phyloP scores from a whole-genome alignment of 345 rosid species.

The Arabis hirsuta region DNA sequence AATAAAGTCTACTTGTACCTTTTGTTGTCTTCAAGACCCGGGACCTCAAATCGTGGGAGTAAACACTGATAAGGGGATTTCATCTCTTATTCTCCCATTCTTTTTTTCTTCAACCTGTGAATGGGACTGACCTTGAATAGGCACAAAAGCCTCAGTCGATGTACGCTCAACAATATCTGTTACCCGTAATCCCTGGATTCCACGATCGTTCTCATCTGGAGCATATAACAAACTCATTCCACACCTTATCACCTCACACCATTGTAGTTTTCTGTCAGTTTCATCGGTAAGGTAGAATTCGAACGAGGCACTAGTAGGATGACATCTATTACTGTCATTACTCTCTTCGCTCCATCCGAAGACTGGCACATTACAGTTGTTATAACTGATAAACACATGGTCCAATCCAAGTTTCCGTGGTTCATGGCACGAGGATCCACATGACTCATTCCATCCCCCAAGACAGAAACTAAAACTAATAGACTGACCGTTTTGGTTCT shows the following conservation, averaged over 20 bases:
- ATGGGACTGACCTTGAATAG: not conserved
- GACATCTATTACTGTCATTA: conserved; percentile 22
- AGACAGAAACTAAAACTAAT: conserved; percentile 33
- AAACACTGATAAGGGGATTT: conserved; percentile 4
- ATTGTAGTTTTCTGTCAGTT: conserved; percentile 27
- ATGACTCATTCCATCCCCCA: conserved; percentile 40
- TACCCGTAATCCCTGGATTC: conserved; percentile 26
- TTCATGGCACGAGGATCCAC: conserved; percentile 44
- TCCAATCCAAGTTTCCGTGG: conserved; percentile 35
- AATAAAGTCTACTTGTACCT: not conserved
- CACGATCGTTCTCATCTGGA: conserved; percentile 38
- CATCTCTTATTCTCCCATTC: conserved; percentile 33
- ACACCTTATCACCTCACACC: conserved; percentile 37
- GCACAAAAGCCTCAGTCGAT: conserved; percentile 16
- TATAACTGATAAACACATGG: conserved; percentile 41
- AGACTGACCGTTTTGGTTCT: conserved; percentile 7
- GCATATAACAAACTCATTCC: conserved; percentile 42
- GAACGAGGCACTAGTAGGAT: conserved; percentile 22
- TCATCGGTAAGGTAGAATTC: conserved; percentile 38
- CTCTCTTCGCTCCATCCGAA: conserved; percentile 15
- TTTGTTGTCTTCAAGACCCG: not conserved
- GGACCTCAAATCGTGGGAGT: not conserved
- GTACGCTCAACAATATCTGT: conserved; percentile 8
- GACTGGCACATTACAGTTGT: conserved; percentile 33
- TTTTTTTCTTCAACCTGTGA: conserved; percentile 15